These are phyloP conservation scores for Fraxinus cuspidata DNA, from an alignment of 257 asterid species.

Conservation along the genomic window DNA sequence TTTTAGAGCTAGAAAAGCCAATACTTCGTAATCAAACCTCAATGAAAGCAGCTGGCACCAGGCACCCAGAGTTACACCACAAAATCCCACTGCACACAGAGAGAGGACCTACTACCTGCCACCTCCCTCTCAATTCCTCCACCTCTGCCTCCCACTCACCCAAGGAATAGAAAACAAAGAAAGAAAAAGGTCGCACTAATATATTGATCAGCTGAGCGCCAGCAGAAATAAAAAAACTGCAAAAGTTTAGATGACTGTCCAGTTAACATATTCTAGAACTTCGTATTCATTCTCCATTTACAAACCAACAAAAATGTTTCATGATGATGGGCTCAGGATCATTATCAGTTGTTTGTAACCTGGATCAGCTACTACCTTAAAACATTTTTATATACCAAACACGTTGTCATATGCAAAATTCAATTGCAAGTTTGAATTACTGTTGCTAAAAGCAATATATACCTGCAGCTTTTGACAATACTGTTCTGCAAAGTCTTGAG, in stretches of 20 bases:
- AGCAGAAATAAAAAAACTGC: background rate
- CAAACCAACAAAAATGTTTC: background rate
- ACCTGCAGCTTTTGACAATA: slow-evolving; percentile 91
- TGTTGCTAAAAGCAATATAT: slow-evolving; percentile 4
- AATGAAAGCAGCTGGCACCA: background rate
- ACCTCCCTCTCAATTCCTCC: background rate
- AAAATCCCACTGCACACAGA: background rate
- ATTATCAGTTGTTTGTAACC: background rate
- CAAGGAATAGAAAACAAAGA: background rate
- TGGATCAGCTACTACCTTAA: background rate
- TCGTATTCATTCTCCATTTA: background rate
- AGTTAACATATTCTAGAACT: background rate
- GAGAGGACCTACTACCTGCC: background rate
- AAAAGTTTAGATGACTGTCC: background rate
- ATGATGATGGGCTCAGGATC: background rate
- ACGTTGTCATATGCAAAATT: background rate
- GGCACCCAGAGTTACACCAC: background rate
- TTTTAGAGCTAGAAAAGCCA: background rate
- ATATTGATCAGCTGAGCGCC: background rate
- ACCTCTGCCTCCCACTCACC: background rate
- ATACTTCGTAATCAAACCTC: background rate
- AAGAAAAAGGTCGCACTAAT: background rate
- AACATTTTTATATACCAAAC: background rate
- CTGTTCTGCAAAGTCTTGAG: slow-evolving; percentile 84
- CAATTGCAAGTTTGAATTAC: background rate